Percentiles rank a stretch among this genome's conserved stretches.
Evolutionary conservation across 768 basidiomycete species (phyloP).

Genomic region (Exidia glandulosa): DNA sequence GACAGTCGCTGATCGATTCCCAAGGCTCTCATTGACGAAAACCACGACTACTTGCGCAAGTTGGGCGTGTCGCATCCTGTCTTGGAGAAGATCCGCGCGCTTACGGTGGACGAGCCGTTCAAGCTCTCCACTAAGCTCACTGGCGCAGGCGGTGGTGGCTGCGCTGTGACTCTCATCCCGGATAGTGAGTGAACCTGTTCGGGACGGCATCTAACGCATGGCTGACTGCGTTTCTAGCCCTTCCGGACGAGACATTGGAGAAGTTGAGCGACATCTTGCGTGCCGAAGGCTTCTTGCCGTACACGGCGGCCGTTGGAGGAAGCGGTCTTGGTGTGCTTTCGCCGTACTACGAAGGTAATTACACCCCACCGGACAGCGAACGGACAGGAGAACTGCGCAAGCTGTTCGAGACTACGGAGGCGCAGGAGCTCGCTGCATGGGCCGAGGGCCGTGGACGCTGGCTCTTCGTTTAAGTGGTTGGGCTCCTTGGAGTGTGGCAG

Average conservation of each 20-base stretch:
- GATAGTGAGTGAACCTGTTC: slow-evolving; percentile 49
- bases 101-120: slow-evolving; percentile 53
- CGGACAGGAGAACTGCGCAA: slow-evolving; percentile 9
- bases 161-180: slow-evolving; percentile 88
- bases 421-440: slow-evolving; percentile 41
- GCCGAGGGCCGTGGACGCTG: slow-evolving; percentile 43
- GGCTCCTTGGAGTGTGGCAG: too few relatives aligned
- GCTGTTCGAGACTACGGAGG: slow-evolving; percentile 32
- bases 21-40: slow-evolving; percentile 76
- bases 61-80: slow-evolving; percentile 88
- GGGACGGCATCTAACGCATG: not conserved
- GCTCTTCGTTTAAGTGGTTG: slow-evolving; percentile 47
- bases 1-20: slow-evolving; percentile 6
- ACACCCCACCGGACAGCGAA: slow-evolving; percentile 5
- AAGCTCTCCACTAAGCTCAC: slow-evolving; percentile 85
- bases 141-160: slow-evolving; percentile 97
- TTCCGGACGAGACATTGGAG: slow-evolving; percentile 46
- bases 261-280: slow-evolving; percentile 50
- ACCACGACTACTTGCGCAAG: slow-evolving; percentile 72
- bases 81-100: slow-evolving; percentile 70
- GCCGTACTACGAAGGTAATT: slow-evolving; percentile 34
- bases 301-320: slow-evolving; percentile 89
- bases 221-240: slow-evolving; percentile 37
- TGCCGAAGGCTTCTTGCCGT: slow-evolving; percentile 61
- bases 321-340: slow-evolving; percentile 82